These are phyloP conservation scores for Nematocida ironsii DNA, from an alignment of 371 early-diverging fungal genomes.

Conservation along the genomic window DNA sequence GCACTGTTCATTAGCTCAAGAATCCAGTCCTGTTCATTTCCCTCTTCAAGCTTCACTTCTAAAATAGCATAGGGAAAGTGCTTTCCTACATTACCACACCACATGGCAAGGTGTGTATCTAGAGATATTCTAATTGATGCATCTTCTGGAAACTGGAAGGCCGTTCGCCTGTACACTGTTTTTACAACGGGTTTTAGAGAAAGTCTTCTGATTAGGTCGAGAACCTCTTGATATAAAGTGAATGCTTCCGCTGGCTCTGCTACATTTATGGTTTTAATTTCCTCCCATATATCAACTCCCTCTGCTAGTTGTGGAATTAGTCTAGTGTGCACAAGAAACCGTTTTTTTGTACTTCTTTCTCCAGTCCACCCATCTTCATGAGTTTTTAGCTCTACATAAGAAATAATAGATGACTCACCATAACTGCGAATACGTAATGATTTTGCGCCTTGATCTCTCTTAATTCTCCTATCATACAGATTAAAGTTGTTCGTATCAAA, in stretches of 20 bases:
- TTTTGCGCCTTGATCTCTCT: conserved; percentile 85
- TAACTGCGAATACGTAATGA: conserved; percentile 90
- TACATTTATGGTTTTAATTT: conserved; percentile 74
- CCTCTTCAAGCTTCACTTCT: conserved; percentile 93
- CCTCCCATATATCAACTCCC: conserved; percentile 78
- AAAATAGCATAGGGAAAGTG: conserved; percentile 92
- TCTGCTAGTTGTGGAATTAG: conserved; percentile 78
- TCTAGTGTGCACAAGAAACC: conserved; percentile 88
- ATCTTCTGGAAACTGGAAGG: conserved; percentile 96
- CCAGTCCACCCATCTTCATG: conserved; percentile 92
- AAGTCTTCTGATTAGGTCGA: conserved; percentile 75
- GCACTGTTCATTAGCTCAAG: conserved; percentile 79
- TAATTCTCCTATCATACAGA: conserved; percentile 81
- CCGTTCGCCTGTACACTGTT: conserved; percentile 94
- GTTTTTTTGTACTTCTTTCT: conserved; percentile 80
- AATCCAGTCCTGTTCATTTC: conserved; percentile 87
- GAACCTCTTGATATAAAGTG: conserved; percentile 77
- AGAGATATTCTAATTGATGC: conserved; percentile 91
- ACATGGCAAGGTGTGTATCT: conserved; percentile 91
- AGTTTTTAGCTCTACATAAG: conserved; percentile 91
- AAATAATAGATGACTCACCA: conserved; percentile 75
- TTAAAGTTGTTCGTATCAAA: conserved; percentile 86
- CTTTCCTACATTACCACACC: conserved; percentile 78
- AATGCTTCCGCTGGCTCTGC: conserved; percentile 75
- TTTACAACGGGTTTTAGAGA: conserved; percentile 80